A percentile compares a stretch with the other conserved stretches of the same genome.
phyloP scores from a whole-genome alignment of 2,329 filamentous ascomycete species.

The Xylariaceae sp. region DNA sequence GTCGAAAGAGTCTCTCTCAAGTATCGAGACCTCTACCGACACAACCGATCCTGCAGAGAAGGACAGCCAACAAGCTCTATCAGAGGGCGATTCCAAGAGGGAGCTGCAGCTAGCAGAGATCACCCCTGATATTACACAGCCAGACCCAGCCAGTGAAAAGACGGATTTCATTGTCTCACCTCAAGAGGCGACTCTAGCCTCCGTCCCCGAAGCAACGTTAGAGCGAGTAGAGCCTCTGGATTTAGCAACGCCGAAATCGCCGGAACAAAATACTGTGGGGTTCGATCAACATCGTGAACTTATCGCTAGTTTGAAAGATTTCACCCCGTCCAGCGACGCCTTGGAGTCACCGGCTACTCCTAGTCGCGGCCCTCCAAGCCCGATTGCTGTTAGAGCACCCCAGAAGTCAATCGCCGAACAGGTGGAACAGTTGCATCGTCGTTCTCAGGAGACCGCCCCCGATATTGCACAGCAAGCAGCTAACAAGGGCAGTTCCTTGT shows the following conservation, averaged over 20 bases:
- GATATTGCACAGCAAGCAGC: conserved; percentile 28
- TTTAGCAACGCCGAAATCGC: conserved; percentile 40
- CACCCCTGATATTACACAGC: conserved; percentile 10
- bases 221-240: conserved; percentile 50
- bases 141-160: conserved; percentile 16
- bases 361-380: conserved; percentile 14
- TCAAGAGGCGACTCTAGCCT: conserved; percentile 31
- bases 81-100: conserved; percentile 20
- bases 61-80: conserved; percentile 35
- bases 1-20: conserved; percentile 69
- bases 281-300: conserved; percentile 13
- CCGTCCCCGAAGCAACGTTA: conserved; percentile 34
- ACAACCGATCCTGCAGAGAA: conserved; percentile 48
- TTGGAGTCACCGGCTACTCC: conserved; percentile 14
- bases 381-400: conserved; percentile 5
- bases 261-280: conserved; percentile 15
- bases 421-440: conserved; percentile 43
- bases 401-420: conserved; percentile 30
- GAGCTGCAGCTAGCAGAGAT: conserved; percentile 20
- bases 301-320: conserved; percentile 16
- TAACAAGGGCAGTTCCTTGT: conserved; percentile 19
- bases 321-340: conserved; percentile 21
- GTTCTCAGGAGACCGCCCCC: conserved; percentile 37
- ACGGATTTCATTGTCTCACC: conserved; percentile 12
- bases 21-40: conserved; percentile 63